Evolutionary conservation across 352 stramenopile genomes (phyloP), one percentile per base, ranked within the genome.

Genomic region (Phytophthora hybrid): DNA sequence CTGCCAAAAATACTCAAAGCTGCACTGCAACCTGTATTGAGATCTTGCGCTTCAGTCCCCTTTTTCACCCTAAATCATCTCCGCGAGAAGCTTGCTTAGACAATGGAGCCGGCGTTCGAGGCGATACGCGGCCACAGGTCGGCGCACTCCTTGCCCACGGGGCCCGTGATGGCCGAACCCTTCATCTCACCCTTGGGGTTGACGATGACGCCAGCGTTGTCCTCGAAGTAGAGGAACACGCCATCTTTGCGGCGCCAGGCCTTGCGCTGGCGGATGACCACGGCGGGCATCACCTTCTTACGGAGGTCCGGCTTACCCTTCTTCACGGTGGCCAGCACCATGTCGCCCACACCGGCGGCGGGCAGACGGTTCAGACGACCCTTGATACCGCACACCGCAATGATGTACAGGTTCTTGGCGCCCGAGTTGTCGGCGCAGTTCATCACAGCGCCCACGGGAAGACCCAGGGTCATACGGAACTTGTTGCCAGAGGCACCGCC

Each of bases 101-200:
- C 88, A 93, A 99, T 99, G 69, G 98, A 99, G 82, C 98, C 98
- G 81, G 98, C 94, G 90, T 99, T 99, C 69, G 95, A 98, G 71
- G 98, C 98, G 85, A 99, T 99, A 99, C 98, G 97, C 60, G 98
- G 98, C 98, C 98, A 99, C 77, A 99, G 87, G 88, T 99, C 98
- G 37, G 98, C 98, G 91, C 98, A 99, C 87, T 99, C 98, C 95
- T 99, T 99, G 66, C 97, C 98, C 73, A 99, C 98, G 53, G 98
- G 98, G 81, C 98, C 98, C 69, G 97, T 99, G 68, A 99, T 99
- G 76, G 98, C 98, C 77, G 97, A 99, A 69, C 96, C 98, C 94
- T 99, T 99, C 98, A 99, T 99, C 89, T 99, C 98, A 79, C 98
- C 98, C 96, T 99, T 99, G 69, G 98, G 98, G 93, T 99, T 99